Evolutionary conservation across 2,329 filamentous ascomycete species (phyloP).

Genomic region (Claviceps capensis): DNA sequence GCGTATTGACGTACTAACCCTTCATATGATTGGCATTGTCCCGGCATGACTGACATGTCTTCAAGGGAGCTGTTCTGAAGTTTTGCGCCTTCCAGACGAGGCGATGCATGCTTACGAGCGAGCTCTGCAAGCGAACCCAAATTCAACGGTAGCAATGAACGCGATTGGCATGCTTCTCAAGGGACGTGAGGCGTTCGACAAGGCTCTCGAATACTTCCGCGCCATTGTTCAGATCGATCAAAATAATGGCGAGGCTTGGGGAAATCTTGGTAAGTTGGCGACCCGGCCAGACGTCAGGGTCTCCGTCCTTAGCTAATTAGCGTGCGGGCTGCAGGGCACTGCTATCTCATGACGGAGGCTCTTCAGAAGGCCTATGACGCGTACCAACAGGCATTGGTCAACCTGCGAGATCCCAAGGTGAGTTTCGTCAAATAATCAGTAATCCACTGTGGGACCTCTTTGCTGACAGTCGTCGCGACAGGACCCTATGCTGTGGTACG

Average conservation of each 20-base stretch:
- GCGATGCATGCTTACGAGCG: slow-evolving; percentile 85
- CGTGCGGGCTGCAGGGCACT: slow-evolving; percentile 54
- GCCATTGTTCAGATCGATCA: slow-evolving; percentile 81
- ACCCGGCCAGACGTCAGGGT: slow-evolving; percentile 12
- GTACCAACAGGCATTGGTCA: slow-evolving; percentile 89
- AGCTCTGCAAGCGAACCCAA: slow-evolving; percentile 73
- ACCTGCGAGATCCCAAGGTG: slow-evolving; percentile 86
- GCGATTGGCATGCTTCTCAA: slow-evolving; percentile 85
- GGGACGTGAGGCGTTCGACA: slow-evolving; percentile 83
- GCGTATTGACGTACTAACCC: neutral
- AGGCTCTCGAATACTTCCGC: slow-evolving; percentile 85
- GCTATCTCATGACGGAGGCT: slow-evolving; percentile 97
- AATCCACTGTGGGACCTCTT: neutral
- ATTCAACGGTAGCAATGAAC: slow-evolving; percentile 85
- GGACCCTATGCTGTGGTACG: slow-evolving; percentile 98
- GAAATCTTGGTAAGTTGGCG: slow-evolving; percentile 60
- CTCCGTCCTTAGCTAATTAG: neutral
- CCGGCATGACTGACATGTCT: neutral
- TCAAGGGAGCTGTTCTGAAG: slow-evolving; percentile 69
- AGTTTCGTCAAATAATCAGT: slow-evolving; percentile 10
- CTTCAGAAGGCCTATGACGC: slow-evolving; percentile 92
- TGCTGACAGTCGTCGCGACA: slow-evolving; percentile 17
- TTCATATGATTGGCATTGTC: neutral
- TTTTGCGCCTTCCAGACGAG: slow-evolving; percentile 77
- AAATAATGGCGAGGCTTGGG: slow-evolving; percentile 91